Conservation (phyloP, 1,284 basidiomycete species). For the Microbotryum silenes-acaulis region DNA sequence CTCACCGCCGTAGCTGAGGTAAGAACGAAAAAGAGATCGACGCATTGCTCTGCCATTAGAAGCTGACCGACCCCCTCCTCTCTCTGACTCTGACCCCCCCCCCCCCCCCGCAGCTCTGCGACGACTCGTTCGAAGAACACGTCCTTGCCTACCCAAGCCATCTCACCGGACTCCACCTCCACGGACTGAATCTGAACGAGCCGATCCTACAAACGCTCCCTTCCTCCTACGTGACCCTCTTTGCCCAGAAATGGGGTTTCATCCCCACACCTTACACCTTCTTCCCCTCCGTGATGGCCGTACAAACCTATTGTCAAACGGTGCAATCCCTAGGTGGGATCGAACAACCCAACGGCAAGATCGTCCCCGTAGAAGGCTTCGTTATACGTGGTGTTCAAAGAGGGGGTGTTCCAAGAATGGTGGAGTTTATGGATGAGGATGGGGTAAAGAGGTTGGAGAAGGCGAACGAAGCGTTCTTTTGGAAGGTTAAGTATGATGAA, state of each 20-base stretch:
- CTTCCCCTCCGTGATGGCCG: slow-evolving; percentile 58
- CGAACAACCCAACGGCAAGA: slow-evolving; percentile 50
- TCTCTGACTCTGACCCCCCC: background rate
- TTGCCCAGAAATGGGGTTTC: slow-evolving; percentile 87
- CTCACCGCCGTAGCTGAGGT: slow-evolving; percentile 90
- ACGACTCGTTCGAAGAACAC: slow-evolving; percentile 96
- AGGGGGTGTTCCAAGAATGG: slow-evolving; percentile 6
- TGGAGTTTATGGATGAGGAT: slow-evolving; percentile 10
- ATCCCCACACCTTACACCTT: slow-evolving; percentile 63
- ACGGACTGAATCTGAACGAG: slow-evolving; percentile 75
- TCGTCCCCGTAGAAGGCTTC: slow-evolving; percentile 87
- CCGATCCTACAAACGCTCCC: slow-evolving; percentile 67
- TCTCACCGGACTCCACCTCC: slow-evolving; percentile 83
- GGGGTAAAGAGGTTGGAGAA: slow-evolving; percentile 24
- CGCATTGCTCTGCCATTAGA: slow-evolving; percentile 27
- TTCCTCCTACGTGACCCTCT: slow-evolving; percentile 61
- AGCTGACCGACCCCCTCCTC: background rate
- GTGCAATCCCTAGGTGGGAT: slow-evolving; percentile 60
- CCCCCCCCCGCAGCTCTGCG: slow-evolving; percentile 62
- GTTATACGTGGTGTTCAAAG: slow-evolving; percentile 64
- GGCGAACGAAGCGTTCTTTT: slow-evolving; percentile 80
- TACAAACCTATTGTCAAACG: slow-evolving; percentile 45
- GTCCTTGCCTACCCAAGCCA: slow-evolving; percentile 76
- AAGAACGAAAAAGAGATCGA: background rate
- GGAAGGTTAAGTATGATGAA: slow-evolving; percentile 99